Conservation (phyloP, 192 early-diverging fungal species). For the Glomus cerebriforme region DNA sequence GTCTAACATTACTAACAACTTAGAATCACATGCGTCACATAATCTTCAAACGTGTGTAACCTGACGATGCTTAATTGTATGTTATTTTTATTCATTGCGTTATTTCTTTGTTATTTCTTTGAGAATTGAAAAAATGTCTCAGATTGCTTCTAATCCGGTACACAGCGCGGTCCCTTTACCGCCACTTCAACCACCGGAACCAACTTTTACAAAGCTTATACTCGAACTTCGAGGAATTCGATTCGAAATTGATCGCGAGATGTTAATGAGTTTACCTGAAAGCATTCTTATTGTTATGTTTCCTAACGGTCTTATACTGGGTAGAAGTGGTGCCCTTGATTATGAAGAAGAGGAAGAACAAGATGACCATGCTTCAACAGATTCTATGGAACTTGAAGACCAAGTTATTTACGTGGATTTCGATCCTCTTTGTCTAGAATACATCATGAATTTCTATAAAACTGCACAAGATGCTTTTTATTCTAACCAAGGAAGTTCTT, state of each 20-base stretch:
- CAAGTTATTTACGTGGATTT: slow-evolving; percentile 60
- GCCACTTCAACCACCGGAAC: slow-evolving; percentile 25
- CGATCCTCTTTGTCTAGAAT: slow-evolving; percentile 55
- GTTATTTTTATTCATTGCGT: too few species aligned
- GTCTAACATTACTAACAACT: too few species aligned
- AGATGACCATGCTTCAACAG: slow-evolving; percentile 41
- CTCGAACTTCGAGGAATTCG: slow-evolving; percentile 60
- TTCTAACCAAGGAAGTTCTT: slow-evolving; percentile 35
- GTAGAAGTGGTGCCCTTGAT: slow-evolving; percentile 32
- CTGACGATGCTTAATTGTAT: too few species aligned
- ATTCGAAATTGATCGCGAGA: slow-evolving; percentile 60
- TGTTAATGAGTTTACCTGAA: slow-evolving; percentile 58
- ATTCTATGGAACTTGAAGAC: slow-evolving; percentile 45
- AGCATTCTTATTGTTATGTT: slow-evolving; percentile 65
- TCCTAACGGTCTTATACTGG: slow-evolving; percentile 59
- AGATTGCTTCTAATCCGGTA: slow-evolving; percentile 21
- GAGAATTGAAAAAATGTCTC: slow-evolving; percentile 34
- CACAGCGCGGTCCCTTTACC: slow-evolving; percentile 5
- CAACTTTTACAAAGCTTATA: slow-evolving; percentile 49
- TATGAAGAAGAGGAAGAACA: slow-evolving; percentile 42
- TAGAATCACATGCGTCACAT: too few species aligned
- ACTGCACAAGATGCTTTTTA: slow-evolving; percentile 46
- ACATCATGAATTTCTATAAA: slow-evolving; percentile 52
- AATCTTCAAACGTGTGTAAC: too few species aligned
- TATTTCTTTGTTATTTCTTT: too few species aligned